Percentiles rank a stretch among this genome's conserved stretches.
Evolutionary conservation across 164 flowering plant species (phyloP).

Genomic region (Stephania yunnanensis): DNA sequence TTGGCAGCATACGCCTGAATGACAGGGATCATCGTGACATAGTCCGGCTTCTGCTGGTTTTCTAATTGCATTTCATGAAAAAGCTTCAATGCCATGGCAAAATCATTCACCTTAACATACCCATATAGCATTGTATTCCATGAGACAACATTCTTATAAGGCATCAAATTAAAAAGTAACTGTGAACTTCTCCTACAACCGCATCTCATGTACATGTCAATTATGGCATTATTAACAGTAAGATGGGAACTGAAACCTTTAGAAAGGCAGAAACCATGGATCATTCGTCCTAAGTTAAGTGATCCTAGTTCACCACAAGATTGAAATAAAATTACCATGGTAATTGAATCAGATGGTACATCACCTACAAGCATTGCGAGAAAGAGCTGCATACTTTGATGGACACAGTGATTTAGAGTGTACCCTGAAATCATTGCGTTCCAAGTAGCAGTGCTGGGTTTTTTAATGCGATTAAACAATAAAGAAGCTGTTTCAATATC

Average conservation of each 20-base stretch:
- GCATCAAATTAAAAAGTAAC: constrained; percentile 23
- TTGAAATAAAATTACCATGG: constrained; percentile 27
- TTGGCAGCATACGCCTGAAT: constrained; percentile 21
- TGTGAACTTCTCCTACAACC: constrained; percentile 20
- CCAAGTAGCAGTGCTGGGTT: constrained; percentile 25
- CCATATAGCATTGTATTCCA: constrained; percentile 37
- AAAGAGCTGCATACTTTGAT: constrained; percentile 21
- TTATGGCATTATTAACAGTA: constrained; percentile 31
- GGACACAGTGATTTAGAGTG: constrained; percentile 19
- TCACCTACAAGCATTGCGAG: constrained; percentile 20
- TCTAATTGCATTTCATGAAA: constrained; percentile 31
- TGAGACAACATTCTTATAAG: constrained; percentile 23
- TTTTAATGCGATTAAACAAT: constrained; percentile 23
- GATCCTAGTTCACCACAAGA: constrained; percentile 26
- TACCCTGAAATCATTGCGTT: constrained; percentile 34
- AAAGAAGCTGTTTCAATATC: constrained; percentile 25
- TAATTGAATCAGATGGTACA: constrained; percentile 26
- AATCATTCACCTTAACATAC: constrained; percentile 18
- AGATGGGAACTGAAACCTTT: constrained; percentile 26
- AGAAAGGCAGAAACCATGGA: constrained; percentile 27
- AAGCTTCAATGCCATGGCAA: constrained; percentile 16
- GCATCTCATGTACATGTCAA: constrained; percentile 34
- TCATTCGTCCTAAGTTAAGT: constrained; percentile 22
- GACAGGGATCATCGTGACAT: constrained; percentile 26
- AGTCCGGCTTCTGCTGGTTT: constrained; percentile 22